phyloP scores from a whole-genome alignment of 805 yeast species.

The Wickerhamiella cacticola region DNA sequence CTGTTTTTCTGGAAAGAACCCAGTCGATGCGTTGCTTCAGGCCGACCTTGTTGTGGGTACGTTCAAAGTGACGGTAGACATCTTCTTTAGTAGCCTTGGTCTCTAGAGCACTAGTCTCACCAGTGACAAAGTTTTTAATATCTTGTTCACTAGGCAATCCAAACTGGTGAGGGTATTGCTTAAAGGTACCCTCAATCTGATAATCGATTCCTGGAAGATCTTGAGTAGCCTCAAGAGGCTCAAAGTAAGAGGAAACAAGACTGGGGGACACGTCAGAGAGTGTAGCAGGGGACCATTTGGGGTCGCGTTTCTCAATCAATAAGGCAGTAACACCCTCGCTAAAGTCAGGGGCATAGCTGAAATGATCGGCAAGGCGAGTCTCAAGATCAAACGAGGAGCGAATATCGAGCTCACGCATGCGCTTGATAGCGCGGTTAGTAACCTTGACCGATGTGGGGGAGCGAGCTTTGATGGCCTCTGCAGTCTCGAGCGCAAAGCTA shows the following conservation, averaged over 20 bases:
- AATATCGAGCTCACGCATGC: constrained; percentile 47
- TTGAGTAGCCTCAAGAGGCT: constrained; percentile 24
- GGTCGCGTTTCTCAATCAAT: constrained; percentile 42
- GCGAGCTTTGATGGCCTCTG: constrained; percentile 46
- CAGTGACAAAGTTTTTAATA: constrained; percentile 54
- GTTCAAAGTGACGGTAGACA: constrained; percentile 50
- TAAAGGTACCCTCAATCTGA: constrained; percentile 30
- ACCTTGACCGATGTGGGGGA: constrained; percentile 73
- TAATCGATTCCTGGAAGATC: constrained; percentile 24
- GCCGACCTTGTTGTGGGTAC: constrained; percentile 38
- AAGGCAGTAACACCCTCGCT: constrained; percentile 37
- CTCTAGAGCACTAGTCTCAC: constrained; percentile 54
- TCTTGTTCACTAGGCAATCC: constrained; percentile 70
- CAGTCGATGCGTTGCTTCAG: constrained; percentile 46
- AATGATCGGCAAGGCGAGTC: constrained; percentile 61
- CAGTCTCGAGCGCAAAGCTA: constrained; percentile 51
- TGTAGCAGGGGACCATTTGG: constrained; percentile 40
- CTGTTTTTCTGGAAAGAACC: constrained; percentile 48
- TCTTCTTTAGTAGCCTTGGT: constrained; percentile 59
- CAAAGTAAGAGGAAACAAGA: constrained; percentile 24
- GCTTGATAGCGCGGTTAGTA: constrained; percentile 53
- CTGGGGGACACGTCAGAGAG: constrained; percentile 29
- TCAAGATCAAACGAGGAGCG: constrained; percentile 60
- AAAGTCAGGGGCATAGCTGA: constrained; percentile 55
- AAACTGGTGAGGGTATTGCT: constrained; percentile 49